Percentiles rank a stretch among this genome's conserved stretches.
phyloP scores from a whole-genome alignment of 202 grass and related monocot species.

The Panicum virgatum region DNA sequence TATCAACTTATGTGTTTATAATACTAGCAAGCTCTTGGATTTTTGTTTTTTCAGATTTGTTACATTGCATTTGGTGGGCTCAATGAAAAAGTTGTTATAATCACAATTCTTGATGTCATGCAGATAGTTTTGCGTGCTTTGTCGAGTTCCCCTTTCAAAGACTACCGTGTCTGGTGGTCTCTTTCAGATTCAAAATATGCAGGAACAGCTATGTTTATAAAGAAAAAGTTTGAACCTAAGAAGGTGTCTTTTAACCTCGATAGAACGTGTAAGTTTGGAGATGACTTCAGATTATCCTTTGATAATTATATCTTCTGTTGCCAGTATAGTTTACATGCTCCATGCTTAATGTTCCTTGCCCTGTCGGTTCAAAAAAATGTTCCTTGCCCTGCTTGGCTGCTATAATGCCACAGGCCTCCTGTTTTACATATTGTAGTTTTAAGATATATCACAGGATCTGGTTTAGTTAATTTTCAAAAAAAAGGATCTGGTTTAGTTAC shows the following conservation, averaged over 20 bases:
- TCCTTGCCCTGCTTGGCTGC: background rate
- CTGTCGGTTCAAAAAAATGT: too few species aligned
- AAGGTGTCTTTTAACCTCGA: conserved; percentile 85
- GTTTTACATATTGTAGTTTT: conserved; percentile 12
- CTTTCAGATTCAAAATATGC: conserved; percentile 94
- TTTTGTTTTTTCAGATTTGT: conserved; percentile 15
- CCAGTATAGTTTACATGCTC: background rate
- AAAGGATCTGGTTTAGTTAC: background rate
- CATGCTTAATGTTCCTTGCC: conserved; percentile 1
- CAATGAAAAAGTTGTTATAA: conserved; percentile 14
- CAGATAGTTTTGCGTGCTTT: conserved; percentile 76
- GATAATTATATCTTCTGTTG: conserved; percentile 1
- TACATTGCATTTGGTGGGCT: conserved; percentile 29
- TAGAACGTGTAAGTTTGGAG: conserved; percentile 64
- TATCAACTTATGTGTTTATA: background rate
- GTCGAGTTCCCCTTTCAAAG: conserved; percentile 73
- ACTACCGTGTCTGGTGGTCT: conserved; percentile 90
- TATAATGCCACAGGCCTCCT: background rate
- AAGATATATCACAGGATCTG: conserved; percentile 10
- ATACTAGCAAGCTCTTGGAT: background rate
- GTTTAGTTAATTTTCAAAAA: too few species aligned
- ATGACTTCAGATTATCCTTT: conserved; percentile 12
- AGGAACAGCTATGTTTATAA: conserved; percentile 84
- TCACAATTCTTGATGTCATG: conserved; percentile 31
- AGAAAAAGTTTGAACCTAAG: conserved; percentile 85